Percentiles rank a stretch among this genome's conserved stretches.
Evolutionary conservation across 73 alveolate genomes (phyloP).

Genomic region (Symbiodinium natans): DNA sequence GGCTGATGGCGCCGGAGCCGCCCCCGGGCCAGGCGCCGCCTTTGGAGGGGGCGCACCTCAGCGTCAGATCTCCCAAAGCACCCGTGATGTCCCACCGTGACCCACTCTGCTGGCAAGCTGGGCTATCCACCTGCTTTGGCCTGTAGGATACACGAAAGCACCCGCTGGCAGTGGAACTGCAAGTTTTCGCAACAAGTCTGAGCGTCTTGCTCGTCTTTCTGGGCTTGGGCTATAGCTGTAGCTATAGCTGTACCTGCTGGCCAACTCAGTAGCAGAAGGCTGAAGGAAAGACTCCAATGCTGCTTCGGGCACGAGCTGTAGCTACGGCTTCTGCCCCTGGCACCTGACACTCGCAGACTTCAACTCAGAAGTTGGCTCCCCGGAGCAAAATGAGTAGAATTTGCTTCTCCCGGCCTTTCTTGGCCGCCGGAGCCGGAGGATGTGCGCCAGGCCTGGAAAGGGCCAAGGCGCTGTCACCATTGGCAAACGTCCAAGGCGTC

Average conservation of each 20-base stretch:
- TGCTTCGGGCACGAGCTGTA: conserved; percentile 27
- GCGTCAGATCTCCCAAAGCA: too few relatives aligned
- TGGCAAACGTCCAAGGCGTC: too few relatives aligned
- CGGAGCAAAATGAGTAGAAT: too few relatives aligned
- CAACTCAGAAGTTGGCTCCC: too few relatives aligned
- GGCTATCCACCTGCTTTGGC: not conserved
- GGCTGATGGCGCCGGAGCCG: conserved; percentile 30
- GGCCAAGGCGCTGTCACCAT: not conserved
- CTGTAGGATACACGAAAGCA: too few relatives aligned
- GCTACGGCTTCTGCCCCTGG: conserved; percentile 81
- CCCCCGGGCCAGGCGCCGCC: not conserved
- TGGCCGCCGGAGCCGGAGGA: conserved; percentile 1
- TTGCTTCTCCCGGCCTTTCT: not conserved
- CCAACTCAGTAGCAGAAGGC: not conserved
- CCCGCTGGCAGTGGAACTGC: too few relatives aligned
- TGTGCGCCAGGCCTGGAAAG: not conserved
- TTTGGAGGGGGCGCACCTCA: conserved; percentile 21
- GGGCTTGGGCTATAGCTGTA: conserved; percentile 92
- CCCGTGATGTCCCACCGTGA: not conserved
- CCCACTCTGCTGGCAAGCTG: not conserved
- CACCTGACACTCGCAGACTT: not conserved
- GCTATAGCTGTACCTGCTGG: conserved; percentile 79
- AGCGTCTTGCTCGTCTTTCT: conserved; percentile 36
- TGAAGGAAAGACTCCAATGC: not conserved
- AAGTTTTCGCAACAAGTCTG: too few relatives aligned